These are phyloP conservation scores for Penicillium coffeae DNA, from an alignment of 495 filamentous ascomycete species.

Conservation along the genomic window DNA sequence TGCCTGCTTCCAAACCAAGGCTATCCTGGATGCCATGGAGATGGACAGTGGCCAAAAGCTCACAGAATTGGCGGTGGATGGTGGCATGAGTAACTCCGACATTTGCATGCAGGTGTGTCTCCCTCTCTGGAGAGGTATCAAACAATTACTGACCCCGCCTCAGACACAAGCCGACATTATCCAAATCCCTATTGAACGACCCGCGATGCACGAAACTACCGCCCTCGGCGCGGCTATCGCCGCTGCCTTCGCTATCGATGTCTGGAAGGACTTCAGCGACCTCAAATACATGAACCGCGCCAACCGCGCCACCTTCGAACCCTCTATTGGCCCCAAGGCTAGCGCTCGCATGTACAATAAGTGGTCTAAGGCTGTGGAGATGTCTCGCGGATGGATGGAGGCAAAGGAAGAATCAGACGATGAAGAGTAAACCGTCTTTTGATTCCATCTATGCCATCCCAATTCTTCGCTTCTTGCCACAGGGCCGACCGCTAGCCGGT, in stretches of 20 bases:
- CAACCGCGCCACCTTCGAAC: slow-evolving; percentile 70
- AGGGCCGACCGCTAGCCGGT: slow-evolving; percentile 11
- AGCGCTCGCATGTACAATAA: slow-evolving; percentile 67
- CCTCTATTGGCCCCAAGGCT: slow-evolving; percentile 56
- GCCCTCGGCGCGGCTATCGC: slow-evolving; percentile 92
- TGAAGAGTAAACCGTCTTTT: slow-evolving; percentile 18
- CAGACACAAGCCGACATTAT: slow-evolving; percentile 88
- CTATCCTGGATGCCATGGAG: slow-evolving; percentile 93
- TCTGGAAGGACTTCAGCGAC: slow-evolving; percentile 79
- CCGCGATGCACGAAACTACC: slow-evolving; percentile 90
- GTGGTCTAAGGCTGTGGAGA: slow-evolving; percentile 86
- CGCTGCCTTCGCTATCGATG: slow-evolving; percentile 78
- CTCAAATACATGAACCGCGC: slow-evolving; percentile 73
- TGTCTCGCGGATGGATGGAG: slow-evolving; percentile 80
- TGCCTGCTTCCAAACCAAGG: slow-evolving; percentile 91
- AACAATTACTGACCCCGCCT: slow-evolving; percentile 11
- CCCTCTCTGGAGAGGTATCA: neutral
- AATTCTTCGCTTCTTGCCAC: neutral
- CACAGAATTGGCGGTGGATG: slow-evolving; percentile 78
- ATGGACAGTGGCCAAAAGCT: slow-evolving; percentile 80
- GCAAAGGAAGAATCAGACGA: slow-evolving; percentile 35
- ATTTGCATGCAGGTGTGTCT: slow-evolving; percentile 81
- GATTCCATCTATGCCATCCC: neutral
- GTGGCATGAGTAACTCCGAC: slow-evolving; percentile 91
- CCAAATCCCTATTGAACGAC: slow-evolving; percentile 81